These are phyloP conservation scores for Chrysanthemum makinoi DNA, from an alignment of 129 eudicot genomes.

Conservation along the genomic window DNA sequence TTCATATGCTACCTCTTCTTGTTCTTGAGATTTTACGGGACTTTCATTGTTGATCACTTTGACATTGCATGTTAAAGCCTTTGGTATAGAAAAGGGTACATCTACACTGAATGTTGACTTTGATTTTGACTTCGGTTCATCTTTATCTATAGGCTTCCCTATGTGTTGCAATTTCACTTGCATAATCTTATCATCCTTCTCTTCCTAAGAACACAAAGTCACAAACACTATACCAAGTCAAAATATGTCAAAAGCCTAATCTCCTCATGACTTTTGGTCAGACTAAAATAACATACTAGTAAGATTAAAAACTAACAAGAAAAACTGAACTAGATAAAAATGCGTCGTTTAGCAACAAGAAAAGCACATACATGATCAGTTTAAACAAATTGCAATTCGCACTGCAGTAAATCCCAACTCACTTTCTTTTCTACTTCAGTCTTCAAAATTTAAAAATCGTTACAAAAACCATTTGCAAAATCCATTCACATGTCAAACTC, in stretches of 20 bases:
- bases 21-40: slow-evolving; percentile 35
- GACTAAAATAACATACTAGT: too few relatives aligned
- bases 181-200: slow-evolving; percentile 30
- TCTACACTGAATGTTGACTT: slow-evolving; percentile 48
- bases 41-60: slow-evolving; percentile 59
- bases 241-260: slow-evolving; percentile 5
- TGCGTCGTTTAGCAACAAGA: too few relatives aligned
- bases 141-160: slow-evolving; percentile 25
- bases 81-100: slow-evolving; percentile 45
- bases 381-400: too few relatives aligned
- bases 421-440: too few relatives aligned
- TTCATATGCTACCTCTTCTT: slow-evolving; percentile 61
- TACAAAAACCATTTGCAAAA: too few relatives aligned
- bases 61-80: slow-evolving; percentile 45
- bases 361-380: too few relatives aligned
- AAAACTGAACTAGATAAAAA: too few relatives aligned
- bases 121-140: slow-evolving; percentile 35
- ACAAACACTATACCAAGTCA: slow-evolving; percentile 9
- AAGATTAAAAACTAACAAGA: too few relatives aligned
- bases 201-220: slow-evolving; percentile 38
- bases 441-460: too few relatives aligned
- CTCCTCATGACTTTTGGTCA: background rate
- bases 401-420: too few relatives aligned
- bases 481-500: too few relatives aligned
- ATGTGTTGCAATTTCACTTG: slow-evolving; percentile 48